Evolutionary conservation across 148 eudicot species (phyloP).

Genomic region (Bassia scoparia): DNA sequence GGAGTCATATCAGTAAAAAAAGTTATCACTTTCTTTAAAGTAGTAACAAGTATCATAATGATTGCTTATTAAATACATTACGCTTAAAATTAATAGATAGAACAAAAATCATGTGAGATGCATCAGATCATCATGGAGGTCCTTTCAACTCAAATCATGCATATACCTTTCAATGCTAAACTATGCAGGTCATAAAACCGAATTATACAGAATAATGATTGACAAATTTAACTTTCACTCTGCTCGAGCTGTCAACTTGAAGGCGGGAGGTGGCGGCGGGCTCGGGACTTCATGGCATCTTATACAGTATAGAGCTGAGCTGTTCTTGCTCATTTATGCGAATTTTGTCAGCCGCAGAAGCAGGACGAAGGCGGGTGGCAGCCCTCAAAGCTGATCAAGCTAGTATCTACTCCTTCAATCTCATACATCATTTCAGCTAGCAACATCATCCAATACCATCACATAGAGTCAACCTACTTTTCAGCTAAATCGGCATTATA

Average conservation of each 20-base stretch:
- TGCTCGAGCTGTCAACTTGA: constrained; percentile 89
- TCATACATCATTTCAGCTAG: constrained; percentile 65
- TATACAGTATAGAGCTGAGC: constrained; percentile 76
- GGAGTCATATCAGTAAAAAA: not conserved
- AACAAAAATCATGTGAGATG: not conserved
- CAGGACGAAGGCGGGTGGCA: constrained; percentile 86
- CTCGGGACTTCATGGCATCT: constrained; percentile 93
- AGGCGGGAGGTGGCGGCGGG: constrained; percentile 67
- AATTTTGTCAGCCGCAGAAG: constrained; percentile 64
- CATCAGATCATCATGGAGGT: not conserved
- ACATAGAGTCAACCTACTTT: constrained; percentile 27
- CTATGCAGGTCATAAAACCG: not conserved
- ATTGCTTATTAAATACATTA: not conserved
- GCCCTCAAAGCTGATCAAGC: constrained; percentile 88
- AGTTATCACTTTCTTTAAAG: not conserved
- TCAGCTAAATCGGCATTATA: constrained; percentile 36
- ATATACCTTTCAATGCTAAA: not conserved
- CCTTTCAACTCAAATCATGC: not conserved
- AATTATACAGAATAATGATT: not conserved
- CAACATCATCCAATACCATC: constrained; percentile 29
- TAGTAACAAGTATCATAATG: not conserved
- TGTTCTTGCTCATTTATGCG: constrained; percentile 75
- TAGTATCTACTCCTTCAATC: constrained; percentile 98
- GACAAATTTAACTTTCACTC: constrained; percentile 42
- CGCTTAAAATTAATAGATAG: not conserved